phyloP scores from a whole-genome alignment of 257 asterid species.

The Solanum megistacrolobum region DNA sequence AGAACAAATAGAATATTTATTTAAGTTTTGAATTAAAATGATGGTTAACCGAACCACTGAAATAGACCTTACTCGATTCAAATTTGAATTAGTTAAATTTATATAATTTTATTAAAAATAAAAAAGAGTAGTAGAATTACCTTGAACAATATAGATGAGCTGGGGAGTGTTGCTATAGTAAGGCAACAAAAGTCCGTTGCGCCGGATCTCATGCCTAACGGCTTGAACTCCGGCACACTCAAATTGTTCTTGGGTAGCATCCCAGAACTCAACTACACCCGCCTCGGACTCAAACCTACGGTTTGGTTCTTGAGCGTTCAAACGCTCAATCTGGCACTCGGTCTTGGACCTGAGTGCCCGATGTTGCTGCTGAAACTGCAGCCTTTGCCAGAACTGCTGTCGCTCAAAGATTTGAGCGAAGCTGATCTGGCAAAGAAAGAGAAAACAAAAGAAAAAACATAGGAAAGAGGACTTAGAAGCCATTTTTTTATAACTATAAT shows the following conservation, averaged over 20 bases:
- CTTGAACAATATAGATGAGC: slow-evolving; percentile 34
- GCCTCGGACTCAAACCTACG: slow-evolving; percentile 21
- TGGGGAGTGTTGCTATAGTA: slow-evolving; percentile 39
- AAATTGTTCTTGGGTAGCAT: slow-evolving; percentile 8
- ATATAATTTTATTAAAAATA: neutral
- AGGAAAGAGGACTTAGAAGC: neutral
- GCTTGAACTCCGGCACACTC: slow-evolving; percentile 41
- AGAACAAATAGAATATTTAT: neutral
- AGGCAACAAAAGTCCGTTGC: slow-evolving; percentile 42
- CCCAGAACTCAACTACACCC: slow-evolving; percentile 39
- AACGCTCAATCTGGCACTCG: slow-evolving; percentile 26
- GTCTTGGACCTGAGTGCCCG: slow-evolving; percentile 38
- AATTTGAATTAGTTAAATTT: neutral
- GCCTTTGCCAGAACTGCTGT: slow-evolving; percentile 15
- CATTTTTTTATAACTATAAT: neutral
- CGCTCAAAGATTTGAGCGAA: slow-evolving; percentile 19
- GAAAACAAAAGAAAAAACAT: slow-evolving; percentile 3
- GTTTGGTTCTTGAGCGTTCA: slow-evolving; percentile 29
- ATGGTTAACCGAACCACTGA: neutral
- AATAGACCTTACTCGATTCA: neutral
- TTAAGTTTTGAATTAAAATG: neutral
- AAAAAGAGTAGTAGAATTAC: neutral
- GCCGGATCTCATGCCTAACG: slow-evolving; percentile 20
- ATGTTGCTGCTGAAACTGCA: slow-evolving; percentile 21
- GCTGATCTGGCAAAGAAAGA: slow-evolving; percentile 14